phyloP scores from a whole-genome alignment of 345 rosid genomes.

The Pseudoturritis turrita region DNA sequence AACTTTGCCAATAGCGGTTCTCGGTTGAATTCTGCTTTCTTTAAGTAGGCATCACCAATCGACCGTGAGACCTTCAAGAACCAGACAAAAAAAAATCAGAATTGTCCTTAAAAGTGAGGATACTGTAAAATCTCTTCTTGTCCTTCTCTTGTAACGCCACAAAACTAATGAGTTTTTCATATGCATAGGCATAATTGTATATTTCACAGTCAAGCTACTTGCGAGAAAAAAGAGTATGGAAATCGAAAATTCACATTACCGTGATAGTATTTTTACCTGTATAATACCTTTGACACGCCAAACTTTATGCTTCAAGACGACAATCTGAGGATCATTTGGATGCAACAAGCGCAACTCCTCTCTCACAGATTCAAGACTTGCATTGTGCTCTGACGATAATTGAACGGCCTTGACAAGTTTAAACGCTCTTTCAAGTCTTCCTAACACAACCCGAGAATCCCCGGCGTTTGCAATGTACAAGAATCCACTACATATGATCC shows the following conservation, averaged over 20 bases:
- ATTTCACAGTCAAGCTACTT: background rate
- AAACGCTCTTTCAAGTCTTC: slow-evolving; percentile 37
- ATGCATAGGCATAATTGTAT: background rate
- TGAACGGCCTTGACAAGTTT: slow-evolving; percentile 48
- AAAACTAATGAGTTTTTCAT: background rate
- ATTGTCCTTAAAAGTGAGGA: background rate
- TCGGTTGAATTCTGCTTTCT: slow-evolving; percentile 35
- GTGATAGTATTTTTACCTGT: slow-evolving; percentile 35
- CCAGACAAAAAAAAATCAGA: too few relatives aligned
- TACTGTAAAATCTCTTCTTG: background rate
- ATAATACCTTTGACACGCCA: slow-evolving; percentile 65
- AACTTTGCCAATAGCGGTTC: slow-evolving; percentile 34
- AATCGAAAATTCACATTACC: background rate
- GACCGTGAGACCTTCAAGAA: slow-evolving; percentile 32
- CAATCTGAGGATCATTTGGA: slow-evolving; percentile 58
- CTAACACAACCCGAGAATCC: slow-evolving; percentile 55
- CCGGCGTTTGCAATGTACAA: slow-evolving; percentile 56
- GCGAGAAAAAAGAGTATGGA: background rate
- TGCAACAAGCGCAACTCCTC: slow-evolving; percentile 49
- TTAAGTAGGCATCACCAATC: slow-evolving; percentile 38
- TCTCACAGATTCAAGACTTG: slow-evolving; percentile 54
- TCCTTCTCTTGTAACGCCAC: background rate
- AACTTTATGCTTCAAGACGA: slow-evolving; percentile 50
- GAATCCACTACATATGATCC: slow-evolving; percentile 45
- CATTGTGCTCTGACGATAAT: slow-evolving; percentile 50